Evolutionary conservation across 2,329 filamentous ascomycete species (phyloP), one percentile per base, ranked within the genome.

Genomic region (Alternaria burnsii): DNA sequence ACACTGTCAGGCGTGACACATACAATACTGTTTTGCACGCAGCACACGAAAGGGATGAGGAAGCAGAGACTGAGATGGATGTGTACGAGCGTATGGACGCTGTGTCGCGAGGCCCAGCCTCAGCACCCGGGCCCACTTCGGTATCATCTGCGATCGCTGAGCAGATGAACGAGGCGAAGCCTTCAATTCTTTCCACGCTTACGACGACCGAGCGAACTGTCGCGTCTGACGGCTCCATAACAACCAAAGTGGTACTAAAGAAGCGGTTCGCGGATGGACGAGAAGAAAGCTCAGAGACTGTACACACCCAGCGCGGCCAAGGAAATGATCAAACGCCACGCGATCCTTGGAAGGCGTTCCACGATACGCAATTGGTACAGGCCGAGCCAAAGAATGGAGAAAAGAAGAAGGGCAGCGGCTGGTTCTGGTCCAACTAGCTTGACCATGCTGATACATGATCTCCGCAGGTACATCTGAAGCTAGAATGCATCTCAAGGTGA

Each of bases 231-330:
- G 87, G 87, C 12, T 85, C 84, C 0, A 76, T 88, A 3, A 84
- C 85, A 9, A 88, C 85, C 0, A 87, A 85, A 66, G 82, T 83
- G 2, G 78, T 87, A 10, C 76, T 87, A 16, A 89, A 86, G 63
- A 86, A 84, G 68, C 81, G 84, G 3, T 89, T 88, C 67, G 79
- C 84, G 1, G 86, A 89, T 76, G 87, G 87, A 0, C 80, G 82
- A 4, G 87, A 89, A 69, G 86, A 89, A 71, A 85, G 76, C 34
- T 82, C 84, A 9, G 85, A 88, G 66, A 86, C 83, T 8, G 76
- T 84, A 4, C 83, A 87, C 36, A 83, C 80, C 0, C 68, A 75
- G 41, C 70, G 68, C 10, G 72, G 71, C 14, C 70, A 77, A 16
- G 67, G 71, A 12, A 24, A 34, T 10, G 47, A 57, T 9, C 6